These are phyloP conservation scores for Cyberlindnera mycetangii DNA, from an alignment of 805 yeast genomes.

Conservation along the genomic window DNA sequence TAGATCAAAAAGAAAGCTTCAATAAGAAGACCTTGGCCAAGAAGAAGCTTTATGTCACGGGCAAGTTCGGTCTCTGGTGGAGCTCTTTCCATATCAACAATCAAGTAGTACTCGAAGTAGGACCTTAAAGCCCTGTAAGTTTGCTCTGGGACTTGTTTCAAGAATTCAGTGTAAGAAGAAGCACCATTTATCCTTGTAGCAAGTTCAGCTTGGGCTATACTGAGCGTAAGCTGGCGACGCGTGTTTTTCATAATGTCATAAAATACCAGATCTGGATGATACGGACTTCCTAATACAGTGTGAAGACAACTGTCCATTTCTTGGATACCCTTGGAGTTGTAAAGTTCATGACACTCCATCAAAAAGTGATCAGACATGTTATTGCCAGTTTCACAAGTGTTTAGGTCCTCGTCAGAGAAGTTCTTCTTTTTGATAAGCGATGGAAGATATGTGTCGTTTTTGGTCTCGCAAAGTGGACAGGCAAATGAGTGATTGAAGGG, in stretches of 20 bases:
- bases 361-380: conserved; percentile 2
- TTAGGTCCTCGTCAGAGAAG: conserved; percentile 31
- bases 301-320: conserved; percentile 7
- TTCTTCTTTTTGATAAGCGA: conserved; percentile 31
- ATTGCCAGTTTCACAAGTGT: background rate
- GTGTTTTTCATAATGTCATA: background rate
- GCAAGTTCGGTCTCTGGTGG: background rate
- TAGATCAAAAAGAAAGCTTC: conserved; percentile 8
- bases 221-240: conserved; percentile 36
- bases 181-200: conserved; percentile 47
- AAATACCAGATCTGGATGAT: conserved; percentile 3
- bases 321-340: conserved; percentile 1
- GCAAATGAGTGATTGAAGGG: conserved; percentile 50
- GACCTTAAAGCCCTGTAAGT: conserved; percentile 36
- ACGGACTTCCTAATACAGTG: conserved; percentile 1
- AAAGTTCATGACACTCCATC: conserved; percentile 4
- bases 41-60: background rate
- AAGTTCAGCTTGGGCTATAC: conserved; percentile 58
- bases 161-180: conserved; percentile 31
- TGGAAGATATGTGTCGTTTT: conserved; percentile 74
- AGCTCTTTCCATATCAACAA: conserved; percentile 5
- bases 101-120: conserved; percentile 20
- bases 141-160: conserved; percentile 36
- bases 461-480: conserved; percentile 93
- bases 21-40: conserved; percentile 9